Percentiles rank a stretch among this genome's conserved stretches.
Conservation (phyloP, 345 rosid genomes). For the Kandelia obovata region DNA sequence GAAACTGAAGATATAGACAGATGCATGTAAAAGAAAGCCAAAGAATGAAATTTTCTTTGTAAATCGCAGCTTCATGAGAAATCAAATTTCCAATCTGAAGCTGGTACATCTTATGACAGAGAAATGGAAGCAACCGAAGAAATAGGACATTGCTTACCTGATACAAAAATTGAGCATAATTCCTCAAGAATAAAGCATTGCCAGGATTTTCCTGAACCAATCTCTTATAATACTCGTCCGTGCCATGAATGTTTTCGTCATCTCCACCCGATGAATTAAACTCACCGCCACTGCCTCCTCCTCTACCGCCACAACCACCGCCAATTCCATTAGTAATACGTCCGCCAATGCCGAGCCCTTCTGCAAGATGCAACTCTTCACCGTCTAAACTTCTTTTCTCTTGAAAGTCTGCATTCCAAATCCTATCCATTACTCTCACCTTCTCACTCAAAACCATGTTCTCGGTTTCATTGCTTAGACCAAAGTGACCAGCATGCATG, state of each 20-base stretch:
- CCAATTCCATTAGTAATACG: conserved; percentile 10
- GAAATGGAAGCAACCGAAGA: neutral
- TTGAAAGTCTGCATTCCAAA: conserved; percentile 18
- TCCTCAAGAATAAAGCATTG: conserved; percentile 47
- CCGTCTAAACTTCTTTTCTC: conserved; percentile 13
- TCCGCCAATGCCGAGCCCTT: conserved; percentile 36
- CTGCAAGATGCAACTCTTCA: conserved; percentile 42
- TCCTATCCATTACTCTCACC: neutral
- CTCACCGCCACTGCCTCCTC: conserved; percentile 24
- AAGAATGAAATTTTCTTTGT: too few relatives aligned
- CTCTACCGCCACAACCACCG: conserved; percentile 16
- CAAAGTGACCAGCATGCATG: neutral
- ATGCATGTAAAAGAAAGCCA: too few relatives aligned
- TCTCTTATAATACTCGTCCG: conserved; percentile 50
- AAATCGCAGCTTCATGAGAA: too few relatives aligned
- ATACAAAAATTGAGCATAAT: conserved; percentile 55
- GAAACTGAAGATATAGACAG: too few relatives aligned
- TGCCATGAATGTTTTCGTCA: conserved; percentile 24
- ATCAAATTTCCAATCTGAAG: too few relatives aligned
- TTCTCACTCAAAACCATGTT: conserved; percentile 20
- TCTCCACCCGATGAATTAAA: conserved; percentile 33
- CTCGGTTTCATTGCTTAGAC: neutral
- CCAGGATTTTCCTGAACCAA: conserved; percentile 57
- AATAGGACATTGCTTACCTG: conserved; percentile 32
- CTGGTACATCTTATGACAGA: neutral